Conservation (phyloP, 768 basidiomycete genomes). For the button mushroom (Agaricus bisporus) region DNA sequence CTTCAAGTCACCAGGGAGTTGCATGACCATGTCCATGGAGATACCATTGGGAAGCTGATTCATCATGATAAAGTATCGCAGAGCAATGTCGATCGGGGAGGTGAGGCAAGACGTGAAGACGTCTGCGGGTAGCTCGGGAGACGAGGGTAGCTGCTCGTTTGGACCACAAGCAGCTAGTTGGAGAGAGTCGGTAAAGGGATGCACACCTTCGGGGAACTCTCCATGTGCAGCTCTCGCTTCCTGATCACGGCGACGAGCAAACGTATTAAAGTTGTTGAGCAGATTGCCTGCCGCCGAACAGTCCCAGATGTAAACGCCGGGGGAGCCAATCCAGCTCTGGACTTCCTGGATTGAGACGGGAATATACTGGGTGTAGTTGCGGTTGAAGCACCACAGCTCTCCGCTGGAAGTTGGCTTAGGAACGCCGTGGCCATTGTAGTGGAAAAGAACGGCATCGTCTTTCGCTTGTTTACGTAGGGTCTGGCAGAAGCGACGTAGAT, state of each 20-base stretch:
- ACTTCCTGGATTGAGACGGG: slow-evolving; percentile 93
- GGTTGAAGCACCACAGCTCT: slow-evolving; percentile 98
- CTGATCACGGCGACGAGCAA: slow-evolving; percentile 69
- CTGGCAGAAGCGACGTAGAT: slow-evolving; percentile 82
- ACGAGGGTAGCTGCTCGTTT: slow-evolving; percentile 87
- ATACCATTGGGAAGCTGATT: slow-evolving; percentile 78
- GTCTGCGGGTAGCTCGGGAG: slow-evolving; percentile 95
- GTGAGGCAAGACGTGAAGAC: slow-evolving; percentile 97
- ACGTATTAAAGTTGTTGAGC: slow-evolving; percentile 79
- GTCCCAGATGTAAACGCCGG: slow-evolving; percentile 98
- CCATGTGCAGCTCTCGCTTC: slow-evolving; percentile 54
- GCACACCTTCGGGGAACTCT: slow-evolving; percentile 52
- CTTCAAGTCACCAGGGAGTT: slow-evolving; percentile 94
- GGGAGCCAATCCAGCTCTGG: slow-evolving; percentile 90
- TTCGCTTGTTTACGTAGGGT: slow-evolving; percentile 82
- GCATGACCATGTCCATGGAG: slow-evolving; percentile 86
- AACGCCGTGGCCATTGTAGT: slow-evolving; percentile 98
- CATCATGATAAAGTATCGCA: slow-evolving; percentile 90
- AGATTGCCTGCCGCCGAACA: slow-evolving; percentile 97
- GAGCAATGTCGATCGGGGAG: slow-evolving; percentile 95
- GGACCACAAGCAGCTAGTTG: slow-evolving; percentile 94
- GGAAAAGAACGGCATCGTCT: slow-evolving; percentile 90
- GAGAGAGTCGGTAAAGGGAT: slow-evolving; percentile 80
- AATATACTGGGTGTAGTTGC: slow-evolving; percentile 96
- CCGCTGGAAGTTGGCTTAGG: slow-evolving; percentile 94